Evolutionary conservation across 805 yeast species (phyloP), one percentile per base, ranked within the genome.

Genomic region (Metschnikowia matae): DNA sequence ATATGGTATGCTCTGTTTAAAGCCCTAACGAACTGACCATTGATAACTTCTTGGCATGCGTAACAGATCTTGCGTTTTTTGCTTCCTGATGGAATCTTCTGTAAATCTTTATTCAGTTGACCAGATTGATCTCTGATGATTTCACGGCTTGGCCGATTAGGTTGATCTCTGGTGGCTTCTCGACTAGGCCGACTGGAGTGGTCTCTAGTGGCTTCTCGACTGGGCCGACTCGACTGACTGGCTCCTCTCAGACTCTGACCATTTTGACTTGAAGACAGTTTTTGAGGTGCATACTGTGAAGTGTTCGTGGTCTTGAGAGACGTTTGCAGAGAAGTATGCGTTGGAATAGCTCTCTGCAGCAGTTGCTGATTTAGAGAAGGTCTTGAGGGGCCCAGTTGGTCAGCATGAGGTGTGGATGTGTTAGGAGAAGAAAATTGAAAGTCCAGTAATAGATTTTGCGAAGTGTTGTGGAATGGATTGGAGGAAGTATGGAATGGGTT

Each of bases 1-100:
- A 91, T 85, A 65, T 92, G 98, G 63, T 80, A 92, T 1, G 88
- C 83, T 44, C 77, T 77, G 32, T 83, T 85, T 60, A 92, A 73
- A 0, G 98, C 97, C 45, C 96, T 78, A 3, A 92, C 94, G 54
- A 89, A 83, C 53, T 88, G 89, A n/a, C 92, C 77, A 4, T 71
- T 70, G 39, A 73, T 73, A 33, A 67, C 70, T 32, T 63, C 54
- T 3, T 70, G 69, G 60, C 78, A 73, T 32, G 63, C 59, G 17
- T 62, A 61, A 57, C 78, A 73, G 5, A 57, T 50, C 57, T 73
- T 73, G 37, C 63, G 57, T 17, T 50, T 54, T 50, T 61, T 66
- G 31, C 38, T 34, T n/a, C 49, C 47, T 13, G 57, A 53, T 29
- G 38, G 45, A n/a, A 3, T n/a, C 34, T 42, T 42, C 10, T 33